phyloP scores from a whole-genome alignment of 139 green algal species.

The Ostreobium quekettii region DNA sequence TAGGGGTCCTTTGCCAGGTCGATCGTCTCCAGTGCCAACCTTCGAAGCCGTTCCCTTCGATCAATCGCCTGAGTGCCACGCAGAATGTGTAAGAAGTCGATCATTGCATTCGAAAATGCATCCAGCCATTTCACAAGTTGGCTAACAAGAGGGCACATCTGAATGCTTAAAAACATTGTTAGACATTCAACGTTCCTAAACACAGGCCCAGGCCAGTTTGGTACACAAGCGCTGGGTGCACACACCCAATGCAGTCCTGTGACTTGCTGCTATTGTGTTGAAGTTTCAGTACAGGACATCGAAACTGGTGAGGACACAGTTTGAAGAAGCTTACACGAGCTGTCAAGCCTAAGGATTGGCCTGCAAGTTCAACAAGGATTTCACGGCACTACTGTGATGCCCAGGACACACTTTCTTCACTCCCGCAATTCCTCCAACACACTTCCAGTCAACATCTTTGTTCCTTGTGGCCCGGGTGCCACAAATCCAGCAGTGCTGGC shows the following conservation, averaged over 20 bases:
- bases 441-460: no score
- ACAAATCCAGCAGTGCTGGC: no score
- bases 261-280: background rate
- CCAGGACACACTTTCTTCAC: no score
- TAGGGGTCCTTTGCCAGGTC: constrained; percentile 97
- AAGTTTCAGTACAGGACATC: no score
- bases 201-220: background rate
- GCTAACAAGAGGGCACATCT: background rate
- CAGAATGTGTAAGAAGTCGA: background rate
- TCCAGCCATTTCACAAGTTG: background rate
- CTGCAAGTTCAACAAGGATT: no score
- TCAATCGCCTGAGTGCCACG: constrained; percentile 70
- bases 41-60: constrained; percentile 81
- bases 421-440: no score
- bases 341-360: background rate
- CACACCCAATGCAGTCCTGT: background rate
- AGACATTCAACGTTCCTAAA: background rate
- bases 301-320: no score
- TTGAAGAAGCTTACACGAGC: background rate
- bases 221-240: background rate
- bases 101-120: no score
- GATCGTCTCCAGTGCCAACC: constrained; percentile 96
- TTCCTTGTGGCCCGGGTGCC: no score
- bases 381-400: no score
- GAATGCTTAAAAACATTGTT: background rate